Base-by-base conservation (phyloP, 139 green algal species). In the Chloropicon primus region DNA sequence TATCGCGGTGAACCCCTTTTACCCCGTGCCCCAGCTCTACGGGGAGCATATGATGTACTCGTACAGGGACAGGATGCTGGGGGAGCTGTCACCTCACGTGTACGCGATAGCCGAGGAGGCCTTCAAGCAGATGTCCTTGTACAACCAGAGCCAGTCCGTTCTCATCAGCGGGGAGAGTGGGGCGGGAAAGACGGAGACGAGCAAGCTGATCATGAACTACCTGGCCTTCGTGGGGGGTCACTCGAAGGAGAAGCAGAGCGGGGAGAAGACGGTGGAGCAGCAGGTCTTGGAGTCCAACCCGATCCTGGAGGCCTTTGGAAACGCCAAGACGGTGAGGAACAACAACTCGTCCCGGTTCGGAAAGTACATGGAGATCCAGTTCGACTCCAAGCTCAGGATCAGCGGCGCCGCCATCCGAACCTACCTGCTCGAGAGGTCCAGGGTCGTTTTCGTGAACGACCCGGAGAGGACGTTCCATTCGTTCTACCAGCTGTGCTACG, bases 351-450 rank as follows among this genome's bases (percentile, higher is more conserved):
- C 87, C 2, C 90, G 95, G n/a, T 99, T 99, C 80, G 95, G 95
- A 10, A 99, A 99, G 87, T 99, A 97, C 81, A 91, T 96, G 26
- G 95, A 99, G 84, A 96, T 99, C 79, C 95, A 98, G 81, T 99
- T 99, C 88, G 81, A 89, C 41, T 72, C 54, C 3, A 41, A 78
- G 27, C 77, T 79, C 24, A 21, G 73, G 1, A 85, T 89, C 26
- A 85, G 74, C 21, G 93, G 93, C 2, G 93, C 93, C 21, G 91
- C 93, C 10, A 94, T 97, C 25, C 86, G 92, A 29, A 98, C 96
- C 2, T 99, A 99, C 85, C 86, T 99, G 75, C 86, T 99, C 78
- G 96, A 99, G 88, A 87, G 94, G 27, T 97, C 91, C 1, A 85
- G 96, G 21, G 90, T 99, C 53, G 91, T 97, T 22, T 82, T 87